A percentile compares a stretch with the other conserved stretches of the same genome.
These are phyloP conservation scores for Tolypocladium paradoxum DNA, from an alignment of 2,329 filamentous ascomycete species.

Conservation along the genomic window DNA sequence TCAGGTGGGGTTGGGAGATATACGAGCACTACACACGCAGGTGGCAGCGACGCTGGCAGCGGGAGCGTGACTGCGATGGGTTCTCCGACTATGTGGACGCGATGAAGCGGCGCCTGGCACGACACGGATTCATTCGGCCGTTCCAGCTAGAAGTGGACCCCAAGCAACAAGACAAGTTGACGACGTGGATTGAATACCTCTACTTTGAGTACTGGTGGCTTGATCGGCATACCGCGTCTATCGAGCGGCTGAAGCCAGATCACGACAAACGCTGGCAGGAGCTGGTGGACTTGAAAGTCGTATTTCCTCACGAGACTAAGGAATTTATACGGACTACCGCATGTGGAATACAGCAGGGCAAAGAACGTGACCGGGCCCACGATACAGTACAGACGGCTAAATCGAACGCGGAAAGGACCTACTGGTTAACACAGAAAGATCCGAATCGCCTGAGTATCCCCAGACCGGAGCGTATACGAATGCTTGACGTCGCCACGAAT, in stretches of 20 bases:
- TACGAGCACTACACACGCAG: neutral
- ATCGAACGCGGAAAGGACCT: neutral
- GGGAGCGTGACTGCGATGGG: constrained; percentile 7
- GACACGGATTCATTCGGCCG: constrained; percentile 16
- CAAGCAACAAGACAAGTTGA: constrained; percentile 16
- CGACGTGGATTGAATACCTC: constrained; percentile 27
- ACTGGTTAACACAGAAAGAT: constrained; percentile 2
- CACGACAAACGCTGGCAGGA: constrained; percentile 19
- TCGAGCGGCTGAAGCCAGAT: constrained; percentile 11
- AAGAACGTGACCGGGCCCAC: neutral
- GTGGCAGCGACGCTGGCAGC: constrained; percentile 2
- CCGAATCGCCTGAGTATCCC: constrained; percentile 1
- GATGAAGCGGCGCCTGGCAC: constrained; percentile 13
- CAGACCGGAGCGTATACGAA: constrained; percentile 1
- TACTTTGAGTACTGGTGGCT: constrained; percentile 16
- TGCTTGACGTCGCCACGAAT: neutral
- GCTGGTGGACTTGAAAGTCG: constrained; percentile 15
- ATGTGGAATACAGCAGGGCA: neutral
- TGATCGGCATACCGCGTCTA: constrained; percentile 8
- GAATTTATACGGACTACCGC: constrained; percentile 4
- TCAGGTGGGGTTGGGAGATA: constrained; percentile 6
- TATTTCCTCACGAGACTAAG: constrained; percentile 10
- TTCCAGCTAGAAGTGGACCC: constrained; percentile 19
- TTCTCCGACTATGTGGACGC: constrained; percentile 14
- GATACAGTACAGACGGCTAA: neutral